Evolutionary conservation across 208 protist species (phyloP).

Genomic region (Entamoeba invadens): DNA sequence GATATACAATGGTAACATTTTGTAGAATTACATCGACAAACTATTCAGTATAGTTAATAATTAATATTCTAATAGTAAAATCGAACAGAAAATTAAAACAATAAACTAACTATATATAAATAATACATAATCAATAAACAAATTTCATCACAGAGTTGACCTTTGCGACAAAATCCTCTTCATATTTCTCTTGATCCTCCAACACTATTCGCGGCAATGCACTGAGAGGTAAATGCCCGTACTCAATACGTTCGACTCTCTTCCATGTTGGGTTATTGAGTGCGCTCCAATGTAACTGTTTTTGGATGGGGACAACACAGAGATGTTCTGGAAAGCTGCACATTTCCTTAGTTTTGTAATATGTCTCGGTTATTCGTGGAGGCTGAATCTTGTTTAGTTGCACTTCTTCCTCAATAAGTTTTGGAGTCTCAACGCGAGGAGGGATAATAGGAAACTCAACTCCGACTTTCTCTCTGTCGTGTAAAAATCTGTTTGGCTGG

Average conservation of each 20-base stretch:
- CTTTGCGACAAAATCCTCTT: neutral
- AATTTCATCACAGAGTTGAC: neutral
- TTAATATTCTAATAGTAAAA: too few relatives aligned
- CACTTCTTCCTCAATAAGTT: neutral
- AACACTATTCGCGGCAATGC: neutral
- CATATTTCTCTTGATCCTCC: neutral
- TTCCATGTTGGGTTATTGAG: neutral
- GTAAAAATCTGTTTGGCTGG: neutral
- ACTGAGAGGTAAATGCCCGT: neutral
- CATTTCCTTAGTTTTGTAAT: neutral
- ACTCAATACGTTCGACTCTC: neutral
- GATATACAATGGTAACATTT: too few relatives aligned
- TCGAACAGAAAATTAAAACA: too few relatives aligned
- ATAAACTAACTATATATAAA: too few relatives aligned
- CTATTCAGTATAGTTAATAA: too few relatives aligned
- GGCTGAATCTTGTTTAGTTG: neutral
- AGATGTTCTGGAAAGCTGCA: neutral
- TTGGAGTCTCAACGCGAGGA: neutral
- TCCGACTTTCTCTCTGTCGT: neutral
- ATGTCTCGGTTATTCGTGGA: neutral
- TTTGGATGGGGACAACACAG: neutral
- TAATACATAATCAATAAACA: neutral
- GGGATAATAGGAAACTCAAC: neutral
- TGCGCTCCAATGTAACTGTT: neutral
- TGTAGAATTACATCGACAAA: too few relatives aligned